A percentile compares a stretch with the other conserved stretches of the same genome.
Conservation (phyloP, 2,329 filamentous ascomycete genomes). For the Scytalidium sp. region DNA sequence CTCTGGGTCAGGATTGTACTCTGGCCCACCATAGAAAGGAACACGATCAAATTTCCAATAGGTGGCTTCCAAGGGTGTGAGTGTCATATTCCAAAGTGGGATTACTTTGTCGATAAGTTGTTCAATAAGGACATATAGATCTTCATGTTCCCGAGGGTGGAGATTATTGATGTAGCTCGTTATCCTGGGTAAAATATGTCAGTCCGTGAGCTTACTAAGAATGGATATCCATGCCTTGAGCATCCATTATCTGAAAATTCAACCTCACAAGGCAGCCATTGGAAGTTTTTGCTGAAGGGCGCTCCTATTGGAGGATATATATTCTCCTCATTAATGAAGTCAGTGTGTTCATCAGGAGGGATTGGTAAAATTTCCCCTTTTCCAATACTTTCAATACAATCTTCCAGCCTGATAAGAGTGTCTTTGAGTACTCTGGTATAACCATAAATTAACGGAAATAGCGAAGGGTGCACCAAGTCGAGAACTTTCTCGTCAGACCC, state of each 20-base stretch:
- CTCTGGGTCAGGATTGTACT: slow-evolving; percentile 17
- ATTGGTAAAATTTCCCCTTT: slow-evolving; percentile 16
- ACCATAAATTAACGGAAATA: slow-evolving; percentile 56
- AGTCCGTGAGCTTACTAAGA: too few relatives aligned
- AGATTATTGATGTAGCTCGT: slow-evolving; percentile 40
- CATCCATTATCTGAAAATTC: slow-evolving; percentile 17
- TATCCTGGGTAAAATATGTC: slow-evolving; percentile 24
- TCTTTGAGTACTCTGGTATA: slow-evolving; percentile 35
- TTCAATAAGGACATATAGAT: slow-evolving; percentile 34
- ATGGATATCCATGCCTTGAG: background rate
- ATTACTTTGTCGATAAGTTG: slow-evolving; percentile 25
- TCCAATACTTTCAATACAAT: slow-evolving; percentile 19
- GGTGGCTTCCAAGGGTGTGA: slow-evolving; percentile 4
- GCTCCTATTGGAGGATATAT: background rate
- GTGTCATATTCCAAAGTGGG: slow-evolving; percentile 26
- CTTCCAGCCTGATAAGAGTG: slow-evolving; percentile 5
- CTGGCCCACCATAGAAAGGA: slow-evolving; percentile 4
- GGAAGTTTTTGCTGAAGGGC: slow-evolving; percentile 24
- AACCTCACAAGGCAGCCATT: slow-evolving; percentile 40
- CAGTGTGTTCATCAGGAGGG: too few relatives aligned
- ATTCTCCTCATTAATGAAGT: background rate
- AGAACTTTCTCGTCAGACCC: slow-evolving; percentile 51
- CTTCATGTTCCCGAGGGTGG: slow-evolving; percentile 29
- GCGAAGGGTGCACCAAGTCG: slow-evolving; percentile 59
- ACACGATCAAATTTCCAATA: slow-evolving; percentile 1